phyloP scores from a whole-genome alignment of 176 grass and related monocot genomes.

The Oryza meyeriana region DNA sequence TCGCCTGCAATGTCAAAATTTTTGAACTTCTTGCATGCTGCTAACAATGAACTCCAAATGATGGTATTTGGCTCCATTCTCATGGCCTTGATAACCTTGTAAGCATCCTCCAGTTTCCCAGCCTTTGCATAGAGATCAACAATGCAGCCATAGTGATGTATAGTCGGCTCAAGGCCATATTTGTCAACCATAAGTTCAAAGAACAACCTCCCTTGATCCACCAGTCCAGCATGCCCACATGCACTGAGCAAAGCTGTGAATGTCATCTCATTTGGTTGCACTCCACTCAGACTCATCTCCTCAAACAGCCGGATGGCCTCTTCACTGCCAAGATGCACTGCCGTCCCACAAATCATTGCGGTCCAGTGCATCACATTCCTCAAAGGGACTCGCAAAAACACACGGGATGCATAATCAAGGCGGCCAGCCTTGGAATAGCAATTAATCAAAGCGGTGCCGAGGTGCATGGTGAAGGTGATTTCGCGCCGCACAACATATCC shows the following conservation, averaged over 20 bases:
- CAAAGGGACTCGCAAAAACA: constrained; percentile 31
- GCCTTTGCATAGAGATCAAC: constrained; percentile 65
- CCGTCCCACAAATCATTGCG: constrained; percentile 50
- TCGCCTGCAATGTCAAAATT: constrained; percentile 53
- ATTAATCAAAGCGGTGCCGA: constrained; percentile 49
- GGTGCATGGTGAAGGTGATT: constrained; percentile 9
- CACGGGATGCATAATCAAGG: constrained; percentile 27
- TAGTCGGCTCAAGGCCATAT: constrained; percentile 43
- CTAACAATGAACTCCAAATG: constrained; percentile 57
- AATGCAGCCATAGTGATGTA: constrained; percentile 72
- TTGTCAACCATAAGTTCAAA: constrained; percentile 52
- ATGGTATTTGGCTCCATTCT: constrained; percentile 55
- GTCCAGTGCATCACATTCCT: constrained; percentile 55
- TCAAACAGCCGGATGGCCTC: constrained; percentile 53
- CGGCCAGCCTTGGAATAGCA: constrained; percentile 41
- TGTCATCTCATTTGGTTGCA: constrained; percentile 50
- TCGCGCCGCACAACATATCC: constrained; percentile 29
- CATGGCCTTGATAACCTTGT: constrained; percentile 59
- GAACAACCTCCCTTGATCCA: constrained; percentile 44
- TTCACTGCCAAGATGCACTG: constrained; percentile 12
- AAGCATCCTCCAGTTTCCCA: constrained; percentile 56
- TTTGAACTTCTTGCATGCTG: constrained; percentile 48
- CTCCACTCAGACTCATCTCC: constrained; percentile 33
- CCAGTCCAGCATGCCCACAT: constrained; percentile 47
- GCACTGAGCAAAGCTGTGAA: constrained; percentile 53